Percentiles rank a stretch among this genome's conserved stretches.
Evolutionary conservation across 345 rosid genomes (phyloP).

Genomic region (Anastatica hierochuntica): DNA sequence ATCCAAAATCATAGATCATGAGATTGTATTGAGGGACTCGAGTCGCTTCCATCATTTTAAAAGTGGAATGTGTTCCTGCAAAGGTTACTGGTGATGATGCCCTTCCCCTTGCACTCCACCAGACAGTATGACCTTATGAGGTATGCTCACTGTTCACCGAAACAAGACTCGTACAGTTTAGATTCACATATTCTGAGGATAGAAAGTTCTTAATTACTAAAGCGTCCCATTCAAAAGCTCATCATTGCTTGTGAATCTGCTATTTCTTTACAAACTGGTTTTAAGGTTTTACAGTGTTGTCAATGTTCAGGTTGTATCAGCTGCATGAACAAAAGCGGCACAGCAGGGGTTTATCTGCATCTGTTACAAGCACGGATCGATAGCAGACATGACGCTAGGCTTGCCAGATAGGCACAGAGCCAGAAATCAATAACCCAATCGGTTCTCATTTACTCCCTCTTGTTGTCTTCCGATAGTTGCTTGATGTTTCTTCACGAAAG

Average conservation of each 20-base stretch:
- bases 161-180: neutral
- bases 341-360: no score
- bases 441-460: no score
- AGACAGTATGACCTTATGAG: no score
- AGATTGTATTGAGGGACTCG: constrained; percentile 74
- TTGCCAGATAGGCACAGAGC: neutral
- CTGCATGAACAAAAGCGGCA: no score
- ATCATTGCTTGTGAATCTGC: neutral
- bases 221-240: neutral
- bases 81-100: constrained; percentile 62
- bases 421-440: neutral
- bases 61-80: constrained; percentile 68
- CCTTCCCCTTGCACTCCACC: neutral
- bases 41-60: constrained; percentile 93
- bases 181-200: neutral
- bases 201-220: neutral
- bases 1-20: constrained; percentile 53
- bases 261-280: neutral
- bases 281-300: neutral
- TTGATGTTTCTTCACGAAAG: no score
- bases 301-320: neutral
- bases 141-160: neutral
- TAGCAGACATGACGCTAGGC: neutral
- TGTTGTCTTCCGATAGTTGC: no score
- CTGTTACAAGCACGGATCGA: neutral